Base-by-base conservation (phyloP, 345 rosid genomes). In the Atalantia buxifolia region DNA sequence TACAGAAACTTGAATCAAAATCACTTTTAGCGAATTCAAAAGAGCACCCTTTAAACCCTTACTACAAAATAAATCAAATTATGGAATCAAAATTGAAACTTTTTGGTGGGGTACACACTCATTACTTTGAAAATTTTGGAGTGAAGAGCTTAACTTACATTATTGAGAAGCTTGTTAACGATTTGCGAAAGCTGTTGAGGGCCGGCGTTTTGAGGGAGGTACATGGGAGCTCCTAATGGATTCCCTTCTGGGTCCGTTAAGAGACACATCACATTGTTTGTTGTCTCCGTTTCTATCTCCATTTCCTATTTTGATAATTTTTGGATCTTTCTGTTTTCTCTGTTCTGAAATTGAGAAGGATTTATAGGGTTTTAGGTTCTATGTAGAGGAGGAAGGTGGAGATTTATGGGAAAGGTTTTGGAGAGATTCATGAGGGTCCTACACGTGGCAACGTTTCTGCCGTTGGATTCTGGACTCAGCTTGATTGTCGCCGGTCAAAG, bases 151-250 rank as follows among this genome's bases (percentile, higher is more conserved):
- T 16, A 53, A 18, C 57, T 16, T 53, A 53, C 57, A 33, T 72
- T 72, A 42, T 33, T 80, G 66, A 94, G 97, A 82, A 94, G 93
- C 80, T 84, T 83, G 68, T 96, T 96, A 83, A 96, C 98, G 77
- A 96, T 94, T 69, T 87, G 92, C 33, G 88, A 91, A 81, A 92
- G 98, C 81, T 94, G 98, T 38, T 82, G 87, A 19, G 98, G 98
- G 60, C 93, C 92, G 12, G 91, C 90, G 71, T 83, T 88, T 76
- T 90, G 98, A 7, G 99, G 98, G 40, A 97, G 88, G 84, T 90
- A 94, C 87, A 92, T 81, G 33, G 97, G 82, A 77, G 93, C 88
- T 25, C 96, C 98, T 16, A 93, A 78, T 2, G 87, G 74, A 27
- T 75, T 83, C 75, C 97, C 98, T 77, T 92, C 99, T 7, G 95